A percentile compares a stretch with the other conserved stretches of the same genome.
phyloP scores from a whole-genome alignment of 345 rosid species.

The Raphanus sativus region DNA sequence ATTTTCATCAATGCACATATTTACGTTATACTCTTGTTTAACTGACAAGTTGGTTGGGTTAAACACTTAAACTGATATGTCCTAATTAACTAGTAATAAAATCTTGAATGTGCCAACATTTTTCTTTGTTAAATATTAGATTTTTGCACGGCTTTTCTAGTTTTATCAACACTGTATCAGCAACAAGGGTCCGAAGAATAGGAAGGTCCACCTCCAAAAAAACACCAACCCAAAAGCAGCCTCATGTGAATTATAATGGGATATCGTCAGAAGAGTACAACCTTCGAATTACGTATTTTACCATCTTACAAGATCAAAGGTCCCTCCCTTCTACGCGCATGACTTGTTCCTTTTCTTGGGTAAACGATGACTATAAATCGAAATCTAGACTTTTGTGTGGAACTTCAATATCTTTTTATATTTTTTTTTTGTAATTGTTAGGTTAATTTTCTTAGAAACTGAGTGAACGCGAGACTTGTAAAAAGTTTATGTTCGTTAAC shows the following conservation, averaged over 20 bases:
- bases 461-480: neutral
- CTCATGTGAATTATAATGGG: constrained; percentile 34
- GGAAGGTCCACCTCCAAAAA: constrained; percentile 21
- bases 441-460: neutral
- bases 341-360: neutral
- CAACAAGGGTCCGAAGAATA: constrained; percentile 29
- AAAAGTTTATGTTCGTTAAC: neutral
- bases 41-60: neutral
- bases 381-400: neutral
- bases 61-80: constrained; percentile 3
- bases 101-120: neutral
- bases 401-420: neutral
- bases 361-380: neutral
- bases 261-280: constrained; percentile 27
- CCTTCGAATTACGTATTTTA: constrained; percentile 23
- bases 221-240: constrained; percentile 31
- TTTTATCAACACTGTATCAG: constrained; percentile 25
- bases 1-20: neutral
- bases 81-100: neutral
- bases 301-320: constrained; percentile 14
- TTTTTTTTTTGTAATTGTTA: neutral
- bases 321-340: constrained; percentile 21
- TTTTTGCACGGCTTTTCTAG: constrained; percentile 25
- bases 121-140: neutral
- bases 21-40: neutral